Conservation (phyloP, 208 protist genomes). For the Leishmania arabica region DNA sequence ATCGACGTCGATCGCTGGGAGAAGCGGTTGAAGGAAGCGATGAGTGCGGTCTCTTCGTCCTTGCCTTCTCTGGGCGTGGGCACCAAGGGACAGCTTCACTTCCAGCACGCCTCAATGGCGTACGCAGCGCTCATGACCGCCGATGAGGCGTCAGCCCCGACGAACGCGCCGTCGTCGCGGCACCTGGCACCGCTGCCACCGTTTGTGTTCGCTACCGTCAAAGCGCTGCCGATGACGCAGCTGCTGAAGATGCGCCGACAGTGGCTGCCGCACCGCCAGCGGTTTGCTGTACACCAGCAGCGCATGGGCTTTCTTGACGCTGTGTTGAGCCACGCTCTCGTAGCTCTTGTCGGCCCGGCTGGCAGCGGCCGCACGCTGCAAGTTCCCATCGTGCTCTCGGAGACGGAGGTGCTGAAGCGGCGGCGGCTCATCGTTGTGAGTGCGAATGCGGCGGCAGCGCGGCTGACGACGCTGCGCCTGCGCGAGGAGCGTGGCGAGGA, state of each 20-base stretch:
- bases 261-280: constrained; percentile 89
- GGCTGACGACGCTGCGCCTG: constrained; percentile 63
- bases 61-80: not conserved
- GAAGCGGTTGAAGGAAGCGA: constrained; percentile 17
- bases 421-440: constrained; percentile 73
- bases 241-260: constrained; percentile 70
- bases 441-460: constrained; percentile 58
- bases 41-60: not conserved
- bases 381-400: constrained; percentile 76
- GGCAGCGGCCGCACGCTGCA: constrained; percentile 80
- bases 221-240: constrained; percentile 73
- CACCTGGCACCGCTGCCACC: constrained; percentile 70
- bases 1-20: constrained; percentile 63
- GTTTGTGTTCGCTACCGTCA: constrained; percentile 49
- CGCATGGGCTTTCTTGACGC: constrained; percentile 74
- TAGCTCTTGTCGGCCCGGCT: constrained; percentile 58
- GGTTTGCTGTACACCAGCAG: constrained; percentile 75
- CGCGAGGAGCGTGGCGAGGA: constrained; percentile 89
- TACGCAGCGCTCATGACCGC: constrained; percentile 30
- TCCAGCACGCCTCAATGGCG: constrained; percentile 23
- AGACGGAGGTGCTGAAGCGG: constrained; percentile 84
- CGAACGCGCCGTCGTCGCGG: constrained; percentile 17
- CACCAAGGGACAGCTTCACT: not conserved
- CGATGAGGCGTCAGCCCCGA: constrained; percentile 4
- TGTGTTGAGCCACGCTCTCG: constrained; percentile 54